These are phyloP conservation scores for Phyllostachys edulis DNA, from an alignment of 176 grass and related monocot genomes.

Conservation along the genomic window DNA sequence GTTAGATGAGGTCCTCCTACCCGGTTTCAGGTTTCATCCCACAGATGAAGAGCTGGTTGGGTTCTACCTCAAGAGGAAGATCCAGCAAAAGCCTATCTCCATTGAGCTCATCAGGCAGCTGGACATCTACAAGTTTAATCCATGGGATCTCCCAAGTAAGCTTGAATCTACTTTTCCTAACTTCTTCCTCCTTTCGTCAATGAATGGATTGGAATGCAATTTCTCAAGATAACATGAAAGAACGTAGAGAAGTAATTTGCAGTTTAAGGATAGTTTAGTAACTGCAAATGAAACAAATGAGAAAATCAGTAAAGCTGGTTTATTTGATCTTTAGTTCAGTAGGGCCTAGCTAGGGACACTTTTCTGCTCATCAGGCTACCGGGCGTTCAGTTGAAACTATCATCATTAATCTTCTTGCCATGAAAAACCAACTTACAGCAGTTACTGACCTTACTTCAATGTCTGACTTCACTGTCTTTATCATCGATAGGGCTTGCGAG, in stretches of 20 bases:
- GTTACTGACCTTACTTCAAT: background rate
- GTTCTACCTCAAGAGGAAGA: conserved; percentile 79
- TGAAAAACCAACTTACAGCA: background rate
- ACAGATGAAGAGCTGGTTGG: conserved; percentile 74
- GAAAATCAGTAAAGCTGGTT: background rate
- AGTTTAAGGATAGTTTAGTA: background rate
- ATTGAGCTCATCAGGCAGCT: conserved; percentile 78
- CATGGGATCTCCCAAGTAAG: conserved; percentile 93
- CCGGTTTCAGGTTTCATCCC: conserved; percentile 73
- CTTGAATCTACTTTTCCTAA: background rate
- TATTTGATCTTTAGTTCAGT: background rate
- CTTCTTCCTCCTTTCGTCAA: background rate
- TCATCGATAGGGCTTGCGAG: conserved; percentile 69
- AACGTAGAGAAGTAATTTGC: background rate
- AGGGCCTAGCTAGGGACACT: background rate
- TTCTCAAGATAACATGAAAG: too few species aligned
- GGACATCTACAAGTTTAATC: conserved; percentile 79
- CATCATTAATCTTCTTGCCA: background rate
- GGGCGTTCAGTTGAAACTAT: background rate
- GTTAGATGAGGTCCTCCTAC: conserved; percentile 67
- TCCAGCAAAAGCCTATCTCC: conserved; percentile 66
- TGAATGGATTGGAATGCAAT: background rate
- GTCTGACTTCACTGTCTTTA: conserved; percentile 28
- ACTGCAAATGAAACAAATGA: background rate
- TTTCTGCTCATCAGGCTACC: background rate